Base-by-base conservation (phyloP, 1,284 basidiomycete species). In the Lentinula novae-zelandiae region DNA sequence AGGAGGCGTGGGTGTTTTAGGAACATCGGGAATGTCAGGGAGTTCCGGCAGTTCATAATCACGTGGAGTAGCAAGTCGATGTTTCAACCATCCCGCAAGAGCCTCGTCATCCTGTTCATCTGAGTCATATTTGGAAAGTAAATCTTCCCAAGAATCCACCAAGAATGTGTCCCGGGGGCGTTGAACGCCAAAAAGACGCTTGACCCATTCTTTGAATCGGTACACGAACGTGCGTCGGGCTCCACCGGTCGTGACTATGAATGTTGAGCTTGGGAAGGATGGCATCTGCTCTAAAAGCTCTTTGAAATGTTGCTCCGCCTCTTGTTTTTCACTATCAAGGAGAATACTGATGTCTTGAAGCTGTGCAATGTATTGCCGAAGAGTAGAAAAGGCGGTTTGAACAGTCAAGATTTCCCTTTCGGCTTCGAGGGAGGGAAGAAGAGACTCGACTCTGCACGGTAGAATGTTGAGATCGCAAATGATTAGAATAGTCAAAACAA, bases 311-410 rank as follows among this genome's bases (percentile, higher is more conserved):
- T 75, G 70, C 64, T 81, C 79, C 5, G 81, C 80, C 13, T 72
- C 72, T 1, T 55, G 66, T 62, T 82, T 84, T 68, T 89, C 81
- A 5, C 67, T 67, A 65, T 92, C 88, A 17, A 92, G 78, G 39
- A 73, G 70, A 3, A 69, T 55, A 62, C 87, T 87, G 7, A 85
- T 80, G 5, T 65, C 59, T 63, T 82, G 79, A 3, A 92, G 71
- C n/a, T 70, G 67, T 17, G 68, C 60, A 63, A 92, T 85, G 7
- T 83, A 77, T 12, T 72, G 61, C 10, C 78, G 73, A 27, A 92
- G 76, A 9, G 68, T 62, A 1, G 73, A 68, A 64, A 90, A 78
- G 63, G 86, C 72, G 17, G 83, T 71, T 2, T 67, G 58, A 3
- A 60, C 65, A 33, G 57, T 53, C 52, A 20, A 27, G 53, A 60